Base-by-base conservation (phyloP, 352 stramenopile species). In the Aphanomyces cochlioides region DNA sequence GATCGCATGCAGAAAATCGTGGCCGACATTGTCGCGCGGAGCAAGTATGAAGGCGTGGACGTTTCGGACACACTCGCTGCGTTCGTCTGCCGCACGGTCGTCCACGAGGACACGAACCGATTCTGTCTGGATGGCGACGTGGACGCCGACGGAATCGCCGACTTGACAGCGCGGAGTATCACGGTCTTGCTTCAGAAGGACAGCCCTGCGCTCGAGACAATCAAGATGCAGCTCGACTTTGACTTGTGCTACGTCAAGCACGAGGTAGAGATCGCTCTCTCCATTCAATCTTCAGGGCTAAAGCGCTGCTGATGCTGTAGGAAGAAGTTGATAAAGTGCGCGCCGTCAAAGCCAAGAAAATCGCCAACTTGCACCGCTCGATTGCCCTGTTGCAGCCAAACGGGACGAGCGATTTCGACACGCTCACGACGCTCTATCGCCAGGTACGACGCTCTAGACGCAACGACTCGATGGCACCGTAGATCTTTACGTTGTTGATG, bases 161-260 rank as follows among this genome's bases (percentile, higher is more conserved):
- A 34, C 8, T 37, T 70, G 15, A 70, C 64, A 19, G 17, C 96
- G 38, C 75, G 82, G 53, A 94, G 85, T 72, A 84, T 96, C 56
- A 79, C 78, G 36, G 79, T 84, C 47, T 76, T 97, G 15, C 65
- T 93, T 0, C 83, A 92, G 56, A 66, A 80, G 47, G 88, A 95
- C 15, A 87, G 89, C 40, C 92, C 92, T 28, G 76, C 85, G 17
- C 78, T 98, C 61, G 87, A 96, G 77, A 94, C 89, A n/a, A 86
- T 98, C 69, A 97, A 97, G 74, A 98, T 98, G 90, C 93, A 98
- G 78, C 90, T 98, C 48, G 90, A 90, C 58, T 98, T 98, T 69
- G 93, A 98, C 74, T 90, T 85, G 36, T 90, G 83, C 47, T 97
- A 97, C 75, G 86, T 95, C 5, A 90, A 92, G 40, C 72, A 90